Evolutionary conservation across 2,329 filamentous ascomycete genomes (phyloP).

Genomic region (Aspergillus ustus): DNA sequence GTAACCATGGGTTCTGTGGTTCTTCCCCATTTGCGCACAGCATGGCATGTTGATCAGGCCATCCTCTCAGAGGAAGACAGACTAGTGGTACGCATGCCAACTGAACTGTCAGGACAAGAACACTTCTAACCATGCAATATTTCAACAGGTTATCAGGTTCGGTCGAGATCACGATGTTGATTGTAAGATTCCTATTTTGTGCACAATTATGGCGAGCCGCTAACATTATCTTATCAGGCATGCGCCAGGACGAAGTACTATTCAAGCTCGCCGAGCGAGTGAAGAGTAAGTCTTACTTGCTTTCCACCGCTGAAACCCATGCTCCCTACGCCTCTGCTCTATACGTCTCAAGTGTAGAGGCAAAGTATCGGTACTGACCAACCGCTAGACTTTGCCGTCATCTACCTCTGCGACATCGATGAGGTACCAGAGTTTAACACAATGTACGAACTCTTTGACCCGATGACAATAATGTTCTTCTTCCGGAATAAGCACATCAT

Average conservation of each 20-base stretch:
- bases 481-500: conserved; percentile 90
- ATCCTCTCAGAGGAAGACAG: conserved; percentile 91
- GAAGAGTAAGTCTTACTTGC: conserved; percentile 60
- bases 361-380: background rate
- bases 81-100: conserved; percentile 51
- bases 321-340: no score
- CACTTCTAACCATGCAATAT: background rate
- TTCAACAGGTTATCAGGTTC: conserved; percentile 78
- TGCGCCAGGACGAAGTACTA: conserved; percentile 88
- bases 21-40: conserved; percentile 85
- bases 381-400: conserved; percentile 51
- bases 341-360: no score
- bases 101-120: background rate
- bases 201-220: conserved; percentile 7
- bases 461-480: conserved; percentile 78
- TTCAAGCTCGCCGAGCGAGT: conserved; percentile 92
- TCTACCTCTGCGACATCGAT: conserved; percentile 94
- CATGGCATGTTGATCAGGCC: conserved; percentile 98
- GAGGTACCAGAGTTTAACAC: conserved; percentile 90
- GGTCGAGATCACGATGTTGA: conserved; percentile 84
- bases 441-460: conserved; percentile 91
- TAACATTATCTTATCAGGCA: conserved; percentile 48
- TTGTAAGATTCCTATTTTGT: conserved; percentile 44
- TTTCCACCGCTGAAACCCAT: background rate
- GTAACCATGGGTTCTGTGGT: conserved; percentile 78